Base-by-base conservation (phyloP, 1,284 basidiomycete species). In the Pseudozyma sp. region DNA sequence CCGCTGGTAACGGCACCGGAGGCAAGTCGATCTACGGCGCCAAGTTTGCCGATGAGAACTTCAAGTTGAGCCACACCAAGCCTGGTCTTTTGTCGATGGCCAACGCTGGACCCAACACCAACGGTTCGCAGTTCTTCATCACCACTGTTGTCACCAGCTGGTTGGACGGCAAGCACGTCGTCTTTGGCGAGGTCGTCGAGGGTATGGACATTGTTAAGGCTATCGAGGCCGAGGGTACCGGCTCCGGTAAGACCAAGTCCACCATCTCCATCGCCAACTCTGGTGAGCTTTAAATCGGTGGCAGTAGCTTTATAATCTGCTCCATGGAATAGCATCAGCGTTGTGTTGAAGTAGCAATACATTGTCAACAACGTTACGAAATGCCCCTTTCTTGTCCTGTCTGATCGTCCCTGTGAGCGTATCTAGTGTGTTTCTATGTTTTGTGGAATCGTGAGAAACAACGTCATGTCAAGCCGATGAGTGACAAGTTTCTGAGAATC, bases 161-260 rank as follows among this genome's bases (percentile, higher is more conserved):
- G 85, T 88, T 97, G 40, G 94, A 97, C 83, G 92, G 92, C 64
- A 97, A 97, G 85, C 95, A 97, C 85, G 91, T 93, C 75, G 94
- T 97, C 1, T 97, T 97, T 80, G 95, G 95, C 14, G 91, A 90
- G 75, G 93, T 97, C 52, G 62, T 83, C 38, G 82, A 84, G 9
- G 83, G 83, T 19, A 65, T 81, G 62, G 70, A 85, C 75, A 51
- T 85, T 31, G 82, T 84, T 70, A 80, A 82, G 78, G 70, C 76
- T 39, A 77, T 84, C 63, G 83, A 85, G 78, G 53, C 47, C 12
- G 71, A 78, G 67, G 84, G 83, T 44, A 67, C 73, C 52, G 44
- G 43, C 38, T 73, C 67, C 34, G 84, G 84, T 57, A 82, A 82
- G 77, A 57, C 82, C 70, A 67, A 65, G 55, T 68, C 68, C 63